Base-by-base conservation (phyloP, 2,329 filamentous ascomycete genomes). In the Xylariales sp. region DNA sequence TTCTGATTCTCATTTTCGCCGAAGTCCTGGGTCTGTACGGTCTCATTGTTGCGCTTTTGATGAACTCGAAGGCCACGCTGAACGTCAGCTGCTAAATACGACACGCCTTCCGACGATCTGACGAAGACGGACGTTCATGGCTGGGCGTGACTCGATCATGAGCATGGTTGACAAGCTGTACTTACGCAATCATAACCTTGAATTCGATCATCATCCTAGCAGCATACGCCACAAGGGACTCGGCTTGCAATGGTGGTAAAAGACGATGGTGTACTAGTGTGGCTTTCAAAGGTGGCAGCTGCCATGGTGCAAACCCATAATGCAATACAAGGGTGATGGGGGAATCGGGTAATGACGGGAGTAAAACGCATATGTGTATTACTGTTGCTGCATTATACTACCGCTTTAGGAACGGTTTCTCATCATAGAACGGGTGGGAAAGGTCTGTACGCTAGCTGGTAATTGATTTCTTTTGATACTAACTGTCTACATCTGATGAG, bases 11-110 rank as follows among this genome's bases (percentile, higher is more conserved):
- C 72, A 96, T 96, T 91, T 96, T 95, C 78, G 90, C 90, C 55
- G 90, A 96, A 91, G 90, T 96, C 55, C 73, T 96, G 84, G 90
- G 91, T 93, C 88, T 98, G 45, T 98, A 98, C 74, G 93, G 93
- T 67, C 80, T 98, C 61, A 98, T 98, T 66, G 93, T 98, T 55
- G 93, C 93, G 51, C 86, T 98, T 62, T 83, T 98, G 64, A 98
- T 98, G 94, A 98, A 97, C 86, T 95, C 93, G 46, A 94, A 93
- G 76, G 86, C 85, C 28, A 70, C 69, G 46, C 69, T 80, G 55
- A 78, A 82, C 58, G 76, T 74, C 55, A 63, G 53, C 46, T 89
- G 85, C 69, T 80, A 80, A 71, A 49, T 27, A 12, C n/a, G 24
- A 8, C 24, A 27, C 14, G 15, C 29, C 29, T 32, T 32, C 29